Conservation (phyloP, 148 eudicot genomes). For the Vaccinium corymbosum region DNA sequence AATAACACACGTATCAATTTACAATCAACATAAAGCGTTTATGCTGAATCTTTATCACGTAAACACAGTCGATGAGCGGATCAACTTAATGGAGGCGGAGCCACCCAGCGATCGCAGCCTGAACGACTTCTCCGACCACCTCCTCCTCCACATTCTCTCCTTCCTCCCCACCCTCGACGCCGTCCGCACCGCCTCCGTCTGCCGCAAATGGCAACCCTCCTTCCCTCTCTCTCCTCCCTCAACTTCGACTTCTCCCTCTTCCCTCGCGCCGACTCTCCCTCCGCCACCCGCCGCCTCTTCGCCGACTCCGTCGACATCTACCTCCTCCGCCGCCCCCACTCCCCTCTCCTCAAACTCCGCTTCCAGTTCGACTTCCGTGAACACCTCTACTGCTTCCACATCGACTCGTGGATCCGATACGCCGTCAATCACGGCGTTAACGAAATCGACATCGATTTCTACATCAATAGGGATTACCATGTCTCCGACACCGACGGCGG, state of each 20-base stretch:
- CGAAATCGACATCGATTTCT: not conserved
- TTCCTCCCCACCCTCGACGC: not conserved
- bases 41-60: too few species aligned
- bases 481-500: not conserved
- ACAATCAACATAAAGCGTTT: too few species aligned
- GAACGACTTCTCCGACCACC: conserved; percentile 11
- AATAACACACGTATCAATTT: too few species aligned
- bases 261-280: not conserved
- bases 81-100: not conserved
- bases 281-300: not conserved
- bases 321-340: not conserved
- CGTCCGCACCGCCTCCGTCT: not conserved
- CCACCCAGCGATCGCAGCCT: not conserved
- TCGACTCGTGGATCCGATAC: conserved; percentile 2
- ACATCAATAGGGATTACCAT: not conserved
- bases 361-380: conserved; percentile 8
- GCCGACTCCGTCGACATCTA: not conserved
- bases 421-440: not conserved
- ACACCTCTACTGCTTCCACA: not conserved
- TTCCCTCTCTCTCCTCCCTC: not conserved
- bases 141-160: conserved; percentile 1
- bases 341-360: not conserved
- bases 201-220: not conserved
- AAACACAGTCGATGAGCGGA: too few species aligned
- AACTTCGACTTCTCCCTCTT: not conserved